Evolutionary conservation across 2,329 filamentous ascomycete genomes (phyloP).

Genomic region (Setomelanomma holmii): DNA sequence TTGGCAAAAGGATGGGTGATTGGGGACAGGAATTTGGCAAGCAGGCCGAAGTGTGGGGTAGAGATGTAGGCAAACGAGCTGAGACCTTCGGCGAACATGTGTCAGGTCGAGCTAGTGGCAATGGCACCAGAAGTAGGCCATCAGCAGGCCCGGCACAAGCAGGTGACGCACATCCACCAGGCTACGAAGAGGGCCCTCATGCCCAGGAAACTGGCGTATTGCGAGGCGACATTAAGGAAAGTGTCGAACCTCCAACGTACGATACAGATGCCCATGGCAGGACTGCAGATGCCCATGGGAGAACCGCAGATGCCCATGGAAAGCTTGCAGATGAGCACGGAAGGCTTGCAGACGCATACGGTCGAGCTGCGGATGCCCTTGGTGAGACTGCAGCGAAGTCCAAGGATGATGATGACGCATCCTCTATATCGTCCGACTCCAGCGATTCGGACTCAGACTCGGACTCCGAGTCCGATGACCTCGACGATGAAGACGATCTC

Average conservation of each 20-base stretch:
- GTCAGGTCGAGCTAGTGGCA: constrained; percentile 10
- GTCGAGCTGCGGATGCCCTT: neutral
- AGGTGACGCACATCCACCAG: constrained; percentile 21
- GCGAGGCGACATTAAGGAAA: constrained; percentile 10
- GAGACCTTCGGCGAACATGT: constrained; percentile 19
- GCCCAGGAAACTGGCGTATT: constrained; percentile 30
- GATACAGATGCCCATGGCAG: neutral
- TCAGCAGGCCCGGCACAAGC: neutral
- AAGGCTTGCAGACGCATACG: too few species aligned
- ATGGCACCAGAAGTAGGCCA: constrained; percentile 2
- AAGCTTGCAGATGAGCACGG: too few species aligned
- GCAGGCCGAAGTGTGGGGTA: constrained; percentile 28
- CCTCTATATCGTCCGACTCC: constrained; percentile 30
- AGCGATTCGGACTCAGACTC: constrained; percentile 26
- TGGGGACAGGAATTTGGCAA: constrained; percentile 41
- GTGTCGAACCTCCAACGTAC: neutral
- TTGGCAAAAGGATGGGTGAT: constrained; percentile 38
- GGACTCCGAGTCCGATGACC: constrained; percentile 20
- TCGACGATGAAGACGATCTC: constrained; percentile 21
- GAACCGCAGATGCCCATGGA: too few species aligned
- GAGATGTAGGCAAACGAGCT: constrained; percentile 24
- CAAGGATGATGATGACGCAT: constrained; percentile 23
- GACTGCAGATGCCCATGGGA: too few species aligned
- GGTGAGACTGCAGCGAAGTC: neutral
- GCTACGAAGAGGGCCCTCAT: constrained; percentile 13